Base-by-base conservation (phyloP, 2,329 filamentous ascomycete genomes). In the Torrubiella hemipterigena region DNA sequence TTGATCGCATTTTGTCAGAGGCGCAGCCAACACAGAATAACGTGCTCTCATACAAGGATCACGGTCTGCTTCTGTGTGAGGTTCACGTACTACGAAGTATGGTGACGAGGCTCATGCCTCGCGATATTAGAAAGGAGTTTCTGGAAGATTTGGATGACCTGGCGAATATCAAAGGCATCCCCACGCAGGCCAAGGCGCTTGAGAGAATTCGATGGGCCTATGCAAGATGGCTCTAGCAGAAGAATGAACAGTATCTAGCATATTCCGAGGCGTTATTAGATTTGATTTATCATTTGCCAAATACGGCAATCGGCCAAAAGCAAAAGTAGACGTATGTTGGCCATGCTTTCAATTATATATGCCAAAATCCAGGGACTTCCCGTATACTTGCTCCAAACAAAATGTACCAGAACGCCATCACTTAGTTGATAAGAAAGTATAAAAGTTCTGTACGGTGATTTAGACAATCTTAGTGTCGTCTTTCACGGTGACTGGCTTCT, bases 181-280 rank as follows among this genome's bases (percentile, higher is more conserved):
- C 77, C 45, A 70, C 77, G 43, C 89, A 96, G 61, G 67, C 77
- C 37, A 78, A 74, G 50, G 81, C 89, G 26, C 60, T 94, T 32
- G 75, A 87, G 44, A 70, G 91, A 37, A 85, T 96, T 43, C 69
- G 83, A 39, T 96, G 91, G 89, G 81, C 81, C 4, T 96, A 95
- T 61, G 73, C 73, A 3, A 78, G 77, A 50, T 95, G 81, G 80
- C 50, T 83, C 31, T 56, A 48, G 35, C 62, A 49, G n/a, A n/a
- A n/a, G n/a, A n/a, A n/a, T n/a, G n/a, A n/a, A n/a, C n/a, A n/a
- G n/a, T n/a, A n/a, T n/a, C n/a, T n/a, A n/a, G n/a, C n/a, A n/a
- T n/a, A n/a, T n/a, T n/a, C n/a, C n/a, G n/a, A n/a, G n/a, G n/a
- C n/a, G n/a, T n/a, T n/a, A n/a, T n/a, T n/a, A n/a, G n/a, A n/a